A percentile compares a stretch with the other conserved stretches of the same genome.
Conservation (phyloP, 1,284 basidiomycete genomes). For the Cryptococcus maquisensis region DNA sequence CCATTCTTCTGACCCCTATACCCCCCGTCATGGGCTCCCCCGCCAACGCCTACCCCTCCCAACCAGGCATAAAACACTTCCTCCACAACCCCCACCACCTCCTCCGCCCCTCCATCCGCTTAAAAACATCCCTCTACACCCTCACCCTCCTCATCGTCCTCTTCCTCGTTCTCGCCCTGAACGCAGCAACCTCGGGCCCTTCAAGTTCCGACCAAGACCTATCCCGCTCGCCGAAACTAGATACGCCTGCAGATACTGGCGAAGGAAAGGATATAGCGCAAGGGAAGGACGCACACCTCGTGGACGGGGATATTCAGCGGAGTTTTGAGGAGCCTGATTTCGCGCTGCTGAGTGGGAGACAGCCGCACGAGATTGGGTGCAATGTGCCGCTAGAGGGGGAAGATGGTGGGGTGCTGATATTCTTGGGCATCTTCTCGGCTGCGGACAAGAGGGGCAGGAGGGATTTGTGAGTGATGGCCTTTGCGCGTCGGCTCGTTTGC, state of each 20-base stretch:
- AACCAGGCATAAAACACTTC: slow-evolving; percentile 4
- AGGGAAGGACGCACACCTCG: slow-evolving; percentile 34
- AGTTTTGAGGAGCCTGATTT: slow-evolving; percentile 49
- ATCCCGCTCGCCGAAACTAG: slow-evolving; percentile 19
- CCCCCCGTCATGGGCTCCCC: slow-evolving; percentile 12
- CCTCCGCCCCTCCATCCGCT: slow-evolving; percentile 30
- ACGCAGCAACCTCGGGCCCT: slow-evolving; percentile 19
- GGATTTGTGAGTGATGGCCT: slow-evolving; percentile 36
- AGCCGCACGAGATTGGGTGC: slow-evolving; percentile 47
- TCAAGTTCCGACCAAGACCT: not conserved
- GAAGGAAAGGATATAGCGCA: slow-evolving; percentile 32
- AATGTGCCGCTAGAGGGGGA: slow-evolving; percentile 38
- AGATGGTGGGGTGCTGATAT: slow-evolving; percentile 38
- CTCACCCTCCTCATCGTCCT: slow-evolving; percentile 25
- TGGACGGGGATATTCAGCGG: slow-evolving; percentile 35
- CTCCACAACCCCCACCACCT: slow-evolving; percentile 14
- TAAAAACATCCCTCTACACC: slow-evolving; percentile 33
- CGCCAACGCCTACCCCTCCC: slow-evolving; percentile 15
- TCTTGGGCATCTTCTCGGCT: slow-evolving; percentile 47
- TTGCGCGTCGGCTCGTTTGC: not conserved
- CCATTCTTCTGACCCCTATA: not conserved
- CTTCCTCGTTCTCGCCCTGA: slow-evolving; percentile 34
- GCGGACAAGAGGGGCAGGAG: slow-evolving; percentile 33
- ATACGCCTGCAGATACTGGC: slow-evolving; percentile 27
- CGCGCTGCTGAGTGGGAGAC: slow-evolving; percentile 37